A percentile compares a stretch with the other conserved stretches of the same genome.
Conservation (phyloP, 2,329 filamentous ascomycete species). For the Alternaria tenuissima region DNA sequence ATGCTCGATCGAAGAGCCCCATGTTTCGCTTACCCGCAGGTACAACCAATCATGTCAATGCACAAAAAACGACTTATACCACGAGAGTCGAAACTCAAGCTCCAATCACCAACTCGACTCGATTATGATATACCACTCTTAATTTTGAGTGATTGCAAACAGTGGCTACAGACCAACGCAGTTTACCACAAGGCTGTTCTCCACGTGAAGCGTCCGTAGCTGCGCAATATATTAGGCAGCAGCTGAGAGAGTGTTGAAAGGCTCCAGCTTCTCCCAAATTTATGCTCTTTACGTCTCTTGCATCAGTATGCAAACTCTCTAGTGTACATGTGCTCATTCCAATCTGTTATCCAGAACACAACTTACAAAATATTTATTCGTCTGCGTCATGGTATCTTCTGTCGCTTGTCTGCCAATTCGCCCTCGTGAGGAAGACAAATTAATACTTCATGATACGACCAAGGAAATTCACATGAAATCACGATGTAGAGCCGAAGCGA, state of each 20-base stretch:
- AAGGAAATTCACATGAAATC: background rate
- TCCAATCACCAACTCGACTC: background rate
- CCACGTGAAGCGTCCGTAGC: background rate
- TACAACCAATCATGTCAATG: background rate
- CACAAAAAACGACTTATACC: background rate
- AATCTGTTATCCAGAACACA: no score
- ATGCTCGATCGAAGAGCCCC: constrained; percentile 5
- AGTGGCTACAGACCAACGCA: background rate
- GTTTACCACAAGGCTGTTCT: background rate
- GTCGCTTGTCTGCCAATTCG: background rate
- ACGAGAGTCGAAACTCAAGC: background rate
- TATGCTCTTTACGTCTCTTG: background rate
- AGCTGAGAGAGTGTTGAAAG: background rate
- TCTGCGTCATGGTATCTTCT: background rate
- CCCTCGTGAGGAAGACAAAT: background rate
- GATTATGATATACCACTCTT: background rate
- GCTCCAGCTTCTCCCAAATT: background rate
- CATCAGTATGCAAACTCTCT: background rate
- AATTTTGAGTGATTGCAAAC: background rate
- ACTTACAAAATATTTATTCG: background rate
- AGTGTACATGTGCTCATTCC: background rate
- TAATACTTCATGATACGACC: background rate
- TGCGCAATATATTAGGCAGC: background rate
- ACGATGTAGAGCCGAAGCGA: background rate
- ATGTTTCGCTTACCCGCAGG: background rate